These are phyloP conservation scores for Penicillium canescens DNA, from an alignment of 495 filamentous ascomycete genomes.

Conservation along the genomic window DNA sequence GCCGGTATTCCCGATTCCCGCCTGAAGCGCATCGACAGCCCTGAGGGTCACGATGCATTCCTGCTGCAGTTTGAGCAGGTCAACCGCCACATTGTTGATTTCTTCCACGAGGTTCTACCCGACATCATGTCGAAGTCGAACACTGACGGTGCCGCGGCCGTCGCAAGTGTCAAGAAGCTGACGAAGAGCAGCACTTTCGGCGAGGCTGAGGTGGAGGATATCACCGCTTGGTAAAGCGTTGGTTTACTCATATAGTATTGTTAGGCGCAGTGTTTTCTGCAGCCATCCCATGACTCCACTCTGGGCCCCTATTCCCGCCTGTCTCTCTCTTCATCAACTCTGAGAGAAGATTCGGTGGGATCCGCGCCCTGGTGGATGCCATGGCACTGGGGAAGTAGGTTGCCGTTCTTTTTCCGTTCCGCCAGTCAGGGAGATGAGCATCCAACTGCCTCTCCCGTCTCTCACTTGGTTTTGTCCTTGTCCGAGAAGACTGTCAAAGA, in stretches of 20 bases:
- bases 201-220: slow-evolving; percentile 94
- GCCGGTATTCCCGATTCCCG: slow-evolving; percentile 75
- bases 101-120: slow-evolving; percentile 78
- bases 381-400: slow-evolving; percentile 41
- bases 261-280: slow-evolving; percentile 31
- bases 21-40: slow-evolving; percentile 83
- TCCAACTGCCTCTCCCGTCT: slow-evolving; percentile 49
- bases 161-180: slow-evolving; percentile 45
- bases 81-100: slow-evolving; percentile 81
- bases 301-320: slow-evolving; percentile 16
- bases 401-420: slow-evolving; percentile 42
- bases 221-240: slow-evolving; percentile 81
- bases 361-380: slow-evolving; percentile 11
- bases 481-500: slow-evolving; percentile 48
- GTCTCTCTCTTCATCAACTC: slow-evolving; percentile 4
- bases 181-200: slow-evolving; percentile 88
- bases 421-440: slow-evolving; percentile 51
- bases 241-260: neutral
- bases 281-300: slow-evolving; percentile 32
- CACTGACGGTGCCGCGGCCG: slow-evolving; percentile 35
- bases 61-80: slow-evolving; percentile 96
- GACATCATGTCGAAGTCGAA: slow-evolving; percentile 75
- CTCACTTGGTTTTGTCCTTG: slow-evolving; percentile 22
- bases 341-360: neutral
- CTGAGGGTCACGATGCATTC: slow-evolving; percentile 96